phyloP scores from a whole-genome alignment of 129 eudicot genomes.

The Centella asiatica region DNA sequence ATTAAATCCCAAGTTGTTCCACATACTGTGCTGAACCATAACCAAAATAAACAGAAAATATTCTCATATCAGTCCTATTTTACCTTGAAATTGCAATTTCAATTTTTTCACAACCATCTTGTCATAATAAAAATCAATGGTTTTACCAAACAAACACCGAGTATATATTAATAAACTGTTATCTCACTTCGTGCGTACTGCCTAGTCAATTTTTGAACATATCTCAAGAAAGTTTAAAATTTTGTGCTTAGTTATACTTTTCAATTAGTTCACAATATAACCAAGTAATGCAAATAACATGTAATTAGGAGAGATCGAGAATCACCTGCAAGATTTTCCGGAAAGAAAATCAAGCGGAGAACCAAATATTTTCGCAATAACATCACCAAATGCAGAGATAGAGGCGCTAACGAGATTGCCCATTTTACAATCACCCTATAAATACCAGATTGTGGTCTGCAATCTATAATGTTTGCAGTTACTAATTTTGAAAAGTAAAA shows the following conservation, averaged over 20 bases:
- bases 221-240: no score
- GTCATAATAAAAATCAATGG: neutral
- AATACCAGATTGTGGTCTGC: no score
- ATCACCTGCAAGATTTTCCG: constrained; percentile 41
- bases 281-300: neutral
- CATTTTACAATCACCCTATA: constrained; percentile 15
- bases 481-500: no score
- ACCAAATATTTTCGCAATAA: constrained; percentile 17
- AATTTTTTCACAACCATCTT: neutral
- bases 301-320: neutral
- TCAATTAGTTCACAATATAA: no score
- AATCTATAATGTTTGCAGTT: no score
- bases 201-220: no score
- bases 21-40: constrained; percentile 28
- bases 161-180: no score
- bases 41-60: neutral
- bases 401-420: constrained; percentile 15
- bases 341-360: constrained; percentile 27
- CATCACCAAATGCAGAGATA: constrained; percentile 11
- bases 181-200: no score
- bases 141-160: neutral
- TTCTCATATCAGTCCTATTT: neutral
- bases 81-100: no score
- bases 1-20: constrained; percentile 35
- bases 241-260: neutral